Base-by-base conservation (phyloP, 2,329 filamentous ascomycete species). In the Penicillium sp. region DNA sequence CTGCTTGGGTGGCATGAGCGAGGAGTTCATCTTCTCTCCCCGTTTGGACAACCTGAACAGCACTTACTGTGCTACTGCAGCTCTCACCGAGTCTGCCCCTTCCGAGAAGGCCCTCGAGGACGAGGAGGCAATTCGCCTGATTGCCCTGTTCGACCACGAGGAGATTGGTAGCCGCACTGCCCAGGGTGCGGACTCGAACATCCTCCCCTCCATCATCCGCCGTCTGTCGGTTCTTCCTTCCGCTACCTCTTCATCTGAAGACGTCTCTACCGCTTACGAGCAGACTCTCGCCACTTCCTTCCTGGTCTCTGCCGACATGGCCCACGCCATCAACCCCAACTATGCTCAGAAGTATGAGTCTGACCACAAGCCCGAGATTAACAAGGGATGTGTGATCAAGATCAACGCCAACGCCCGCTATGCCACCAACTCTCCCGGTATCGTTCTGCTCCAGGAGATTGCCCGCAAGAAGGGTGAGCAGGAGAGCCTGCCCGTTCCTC, bases 381-480 rank as follows among this genome's bases (percentile, higher is more conserved):
- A 99, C 83, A 91, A 92, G 75, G 95, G 95, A 51, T 91, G 91
- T 4, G 93, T 98, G 46, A 92, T 99, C 81, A 99, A 99, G 80
- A 85, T 99, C 81, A 99, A 99, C 73, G 95, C 95, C 62, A 99
- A 98, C 75, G 92, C 95, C 66, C 89, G 93, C 61, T 99, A 99
- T 77, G 92, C 93, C 29, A 99, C 95, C 54, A 98, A 97, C 80
- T 91, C 92, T 0, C 95, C 95, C 1, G 95, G 95, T 35, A 96
- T 98, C 65, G 93, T 96, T 8, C 81, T 99, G 33, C 76, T 99
- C 11, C 91, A 97, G 76, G 93, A 98, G 79, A 88, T 89, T 43
- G 95, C 95, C 2, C 80, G 82, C 31, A 87, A 86, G 68, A 77
- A 80, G 10, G 78, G 78, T 3, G 74, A 78, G 13, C 73, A 78